phyloP scores from a whole-genome alignment of 768 basidiomycete species.

The Boletus tomentosulus region DNA sequence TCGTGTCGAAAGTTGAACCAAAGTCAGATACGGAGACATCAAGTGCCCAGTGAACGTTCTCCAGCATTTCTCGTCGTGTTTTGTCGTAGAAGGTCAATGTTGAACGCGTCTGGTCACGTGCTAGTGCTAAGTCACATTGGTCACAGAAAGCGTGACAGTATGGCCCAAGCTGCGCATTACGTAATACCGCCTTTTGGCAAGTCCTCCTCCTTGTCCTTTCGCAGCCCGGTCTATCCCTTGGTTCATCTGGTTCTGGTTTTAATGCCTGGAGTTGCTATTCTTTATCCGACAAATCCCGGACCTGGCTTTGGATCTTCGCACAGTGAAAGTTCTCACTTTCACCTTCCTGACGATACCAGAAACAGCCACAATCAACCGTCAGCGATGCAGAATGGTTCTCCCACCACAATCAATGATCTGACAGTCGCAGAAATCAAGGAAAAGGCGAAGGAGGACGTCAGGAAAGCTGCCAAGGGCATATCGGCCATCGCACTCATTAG shows the following conservation, averaged over 20 bases:
- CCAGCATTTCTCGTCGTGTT: constrained; percentile 31
- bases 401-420: constrained; percentile 23
- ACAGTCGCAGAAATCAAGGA: constrained; percentile 47
- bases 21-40: constrained; percentile 41
- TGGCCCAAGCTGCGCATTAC: constrained; percentile 23
- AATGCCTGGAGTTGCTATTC: constrained; percentile 42
- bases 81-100: constrained; percentile 12
- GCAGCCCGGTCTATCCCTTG: constrained; percentile 14
- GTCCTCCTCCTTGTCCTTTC: constrained; percentile 10
- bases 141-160: constrained; percentile 11
- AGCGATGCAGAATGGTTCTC: constrained; percentile 41
- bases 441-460: constrained; percentile 43
- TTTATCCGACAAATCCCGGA: constrained; percentile 36
- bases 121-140: constrained; percentile 7
- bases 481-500: constrained; percentile 59
- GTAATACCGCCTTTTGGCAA: constrained; percentile 14
- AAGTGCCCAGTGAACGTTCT: constrained; percentile 52
- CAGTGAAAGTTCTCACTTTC: constrained; percentile 16
- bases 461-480: constrained; percentile 51
- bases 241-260: constrained; percentile 10
- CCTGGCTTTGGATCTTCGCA: constrained; percentile 29
- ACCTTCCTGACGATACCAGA: constrained; percentile 14
- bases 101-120: constrained; percentile 32
- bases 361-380: constrained; percentile 10
- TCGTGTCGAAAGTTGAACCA: constrained; percentile 42